Percentiles rank a stretch among this genome's conserved stretches.
These are phyloP conservation scores for Rhizoctonia solani DNA, from an alignment of 1,284 basidiomycete genomes.

Conservation along the genomic window DNA sequence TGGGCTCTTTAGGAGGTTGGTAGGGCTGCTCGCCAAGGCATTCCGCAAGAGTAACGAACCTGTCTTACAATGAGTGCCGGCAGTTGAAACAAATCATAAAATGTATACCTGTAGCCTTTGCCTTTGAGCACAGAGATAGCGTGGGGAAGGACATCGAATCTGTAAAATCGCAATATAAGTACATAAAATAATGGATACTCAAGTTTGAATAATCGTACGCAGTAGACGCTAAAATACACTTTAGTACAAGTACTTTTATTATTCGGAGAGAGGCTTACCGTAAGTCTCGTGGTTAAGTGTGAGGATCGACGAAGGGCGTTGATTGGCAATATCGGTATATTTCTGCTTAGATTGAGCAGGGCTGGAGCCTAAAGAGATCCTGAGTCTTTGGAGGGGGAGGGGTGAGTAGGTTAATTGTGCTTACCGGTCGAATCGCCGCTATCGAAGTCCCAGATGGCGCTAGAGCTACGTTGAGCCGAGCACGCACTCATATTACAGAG, in stretches of 20 bases:
- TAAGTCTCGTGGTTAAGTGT: slow-evolving; percentile 36
- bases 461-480: not conserved
- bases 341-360: slow-evolving; percentile 11
- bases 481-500: not conserved
- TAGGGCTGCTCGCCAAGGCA: slow-evolving; percentile 30
- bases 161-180: not conserved
- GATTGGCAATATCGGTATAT: not conserved
- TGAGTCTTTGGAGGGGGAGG: not conserved
- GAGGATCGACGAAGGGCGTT: slow-evolving; percentile 28
- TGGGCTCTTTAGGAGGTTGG: slow-evolving; percentile 10
- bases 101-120: slow-evolving; percentile 8
- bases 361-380: not conserved
- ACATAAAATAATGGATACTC: too few species aligned
- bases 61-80: not conserved
- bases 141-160: slow-evolving; percentile 15
- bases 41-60: slow-evolving; percentile 30
- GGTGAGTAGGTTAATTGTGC: too few species aligned
- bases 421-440: slow-evolving; percentile 31
- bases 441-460: slow-evolving; percentile 36
- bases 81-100: not conserved
- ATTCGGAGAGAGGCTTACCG: not conserved
- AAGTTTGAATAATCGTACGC: slow-evolving; percentile 5
- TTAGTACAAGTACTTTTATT: not conserved
- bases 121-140: slow-evolving; percentile 23
- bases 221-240: not conserved